Evolutionary conservation across 257 asterid genomes (phyloP), one percentile per base, ranked within the genome.

Genomic region (Solanum chaucha): DNA sequence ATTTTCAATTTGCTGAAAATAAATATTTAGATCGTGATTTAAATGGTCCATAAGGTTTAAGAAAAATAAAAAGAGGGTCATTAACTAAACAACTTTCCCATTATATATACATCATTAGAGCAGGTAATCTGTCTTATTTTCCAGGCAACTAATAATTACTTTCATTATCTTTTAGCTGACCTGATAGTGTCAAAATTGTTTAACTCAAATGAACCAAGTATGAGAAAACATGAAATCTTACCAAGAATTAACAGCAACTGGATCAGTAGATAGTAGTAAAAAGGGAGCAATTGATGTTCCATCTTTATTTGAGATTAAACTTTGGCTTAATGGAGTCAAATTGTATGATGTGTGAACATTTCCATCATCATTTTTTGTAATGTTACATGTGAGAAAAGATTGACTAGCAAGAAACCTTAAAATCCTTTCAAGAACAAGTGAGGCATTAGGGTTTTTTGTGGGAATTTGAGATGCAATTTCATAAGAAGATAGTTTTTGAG

Each of bases 341-440:
- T 4, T 24, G 1, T 86, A 86, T 32, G 67, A 58, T 11, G 74
- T 55, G 32, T 32, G 68, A 15, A 15, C 24, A 15, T 41, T 7
- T 22, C 85, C 58, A 22, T 38, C 58, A 40, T 75, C 83, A 74
- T 75, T 1, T 17, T 77, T 77, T 44, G 55, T 51, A 30, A 46
- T 67, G 8, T 15, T 87, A 32, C 82, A 80, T 22, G 34, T 80
- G 58, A 80, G 86, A 67, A 80, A 36, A n/a, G 86, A 87, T 10
- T 87, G 48, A 20, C 80, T 87, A n/a, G 88, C 73, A 44, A 87
- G 86, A 46, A 87, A 65, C 58, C 82, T 82, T 58, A 87, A 3
- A 10, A 87, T 82, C 86, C 89, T 67, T 7, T 87, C 89, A 26
- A 77, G 73, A 82, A 40, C 19, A 22, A 40, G 64, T 19, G 85